Evolutionary conservation across 202 grass and related monocot species (phyloP).

Genomic region (Zizania palustris): DNA sequence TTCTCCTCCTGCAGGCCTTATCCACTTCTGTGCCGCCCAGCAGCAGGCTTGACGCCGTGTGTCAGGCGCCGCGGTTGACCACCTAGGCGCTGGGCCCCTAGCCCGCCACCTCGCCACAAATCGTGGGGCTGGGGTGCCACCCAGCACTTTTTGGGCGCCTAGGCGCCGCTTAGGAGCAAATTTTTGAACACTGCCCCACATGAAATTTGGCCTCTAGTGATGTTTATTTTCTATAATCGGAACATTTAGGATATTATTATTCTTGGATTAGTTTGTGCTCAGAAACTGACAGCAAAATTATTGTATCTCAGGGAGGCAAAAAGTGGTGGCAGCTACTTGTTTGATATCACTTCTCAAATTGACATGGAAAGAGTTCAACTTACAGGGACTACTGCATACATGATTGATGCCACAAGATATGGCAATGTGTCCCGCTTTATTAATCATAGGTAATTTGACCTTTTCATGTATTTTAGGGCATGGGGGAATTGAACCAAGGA

Average conservation of each 20-base stretch:
- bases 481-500: conserved; percentile 9
- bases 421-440: conserved; percentile 92
- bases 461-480: conserved; percentile 29
- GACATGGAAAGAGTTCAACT: conserved; percentile 54
- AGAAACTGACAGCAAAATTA: conserved; percentile 18
- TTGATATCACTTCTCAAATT: conserved; percentile 68
- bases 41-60: too few relatives aligned
- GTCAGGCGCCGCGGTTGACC: too few relatives aligned
- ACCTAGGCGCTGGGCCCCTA: too few relatives aligned
- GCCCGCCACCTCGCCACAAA: too few relatives aligned
- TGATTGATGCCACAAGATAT: conserved; percentile 84
- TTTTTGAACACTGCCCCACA: too few relatives aligned
- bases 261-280: conserved; percentile 33
- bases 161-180: too few relatives aligned
- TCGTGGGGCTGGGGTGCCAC: too few relatives aligned
- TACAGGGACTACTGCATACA: conserved; percentile 49
- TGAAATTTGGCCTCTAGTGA: background rate
- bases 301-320: conserved; percentile 57
- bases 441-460: conserved; percentile 84
- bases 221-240: conserved; percentile 1
- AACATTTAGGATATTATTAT: conserved; percentile 20
- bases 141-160: too few relatives aligned
- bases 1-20: too few relatives aligned
- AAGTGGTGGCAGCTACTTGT: conserved; percentile 58
- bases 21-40: too few relatives aligned